Conservation (phyloP, 495 filamentous ascomycete genomes). For the Talaromyces adpressus region DNA sequence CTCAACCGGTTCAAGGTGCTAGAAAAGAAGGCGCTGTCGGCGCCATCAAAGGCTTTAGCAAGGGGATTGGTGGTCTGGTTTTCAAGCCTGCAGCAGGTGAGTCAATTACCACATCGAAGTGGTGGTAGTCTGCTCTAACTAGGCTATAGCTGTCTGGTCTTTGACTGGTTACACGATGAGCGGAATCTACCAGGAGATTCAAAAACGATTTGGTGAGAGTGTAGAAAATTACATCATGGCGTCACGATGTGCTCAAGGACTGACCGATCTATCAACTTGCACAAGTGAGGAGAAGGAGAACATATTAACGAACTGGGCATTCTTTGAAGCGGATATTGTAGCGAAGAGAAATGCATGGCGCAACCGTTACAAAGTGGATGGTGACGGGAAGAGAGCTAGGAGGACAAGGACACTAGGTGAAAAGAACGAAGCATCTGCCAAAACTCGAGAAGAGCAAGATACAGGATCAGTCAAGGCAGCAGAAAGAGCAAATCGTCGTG, state of each 20-base stretch:
- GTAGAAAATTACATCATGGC: constrained; percentile 66
- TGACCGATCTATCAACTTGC: constrained; percentile 47
- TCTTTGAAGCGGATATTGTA: constrained; percentile 45
- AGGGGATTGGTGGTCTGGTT: constrained; percentile 64
- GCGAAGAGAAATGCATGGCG: constrained; percentile 25
- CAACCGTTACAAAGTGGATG: constrained; percentile 21
- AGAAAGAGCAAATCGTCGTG: background rate
- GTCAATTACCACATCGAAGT: constrained; percentile 12
- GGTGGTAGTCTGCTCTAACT: background rate
- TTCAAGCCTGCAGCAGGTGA: constrained; percentile 64
- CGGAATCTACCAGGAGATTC: constrained; percentile 67
- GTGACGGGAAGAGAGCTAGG: constrained; percentile 24
- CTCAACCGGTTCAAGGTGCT: constrained; percentile 59
- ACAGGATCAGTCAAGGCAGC: constrained; percentile 15
- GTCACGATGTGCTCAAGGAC: constrained; percentile 64
- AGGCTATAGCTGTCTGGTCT: constrained; percentile 43
- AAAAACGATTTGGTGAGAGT: constrained; percentile 53
- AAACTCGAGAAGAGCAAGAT: background rate
- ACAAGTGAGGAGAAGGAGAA: constrained; percentile 48
- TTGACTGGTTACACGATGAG: constrained; percentile 68
- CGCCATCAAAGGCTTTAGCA: constrained; percentile 68
- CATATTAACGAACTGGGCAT: constrained; percentile 51
- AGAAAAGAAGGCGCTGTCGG: constrained; percentile 62
- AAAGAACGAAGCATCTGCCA: constrained; percentile 6
- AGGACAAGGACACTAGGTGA: constrained; percentile 20